Evolutionary conservation across 1,139 yeast species (phyloP).

Genomic region (Scheffersomyces lignicola): DNA sequence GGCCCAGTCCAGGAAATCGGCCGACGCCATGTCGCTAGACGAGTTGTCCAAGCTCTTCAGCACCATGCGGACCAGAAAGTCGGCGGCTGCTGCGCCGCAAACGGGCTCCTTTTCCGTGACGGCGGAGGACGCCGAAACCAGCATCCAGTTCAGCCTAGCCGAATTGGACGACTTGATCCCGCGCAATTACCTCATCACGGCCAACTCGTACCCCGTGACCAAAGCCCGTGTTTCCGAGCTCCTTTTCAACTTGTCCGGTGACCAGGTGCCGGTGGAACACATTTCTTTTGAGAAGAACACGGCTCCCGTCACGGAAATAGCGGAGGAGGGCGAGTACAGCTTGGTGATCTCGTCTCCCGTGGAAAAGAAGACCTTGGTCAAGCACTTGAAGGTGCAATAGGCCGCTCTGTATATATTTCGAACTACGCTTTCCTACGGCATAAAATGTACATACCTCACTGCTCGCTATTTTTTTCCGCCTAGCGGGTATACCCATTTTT

Average conservation of each 20-base stretch:
- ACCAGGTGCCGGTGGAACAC: slow-evolving; percentile 24
- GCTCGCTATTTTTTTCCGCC: slow-evolving; percentile 2
- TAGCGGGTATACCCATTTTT: slow-evolving; percentile 19
- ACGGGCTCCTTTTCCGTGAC: slow-evolving; percentile 6
- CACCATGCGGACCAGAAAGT: slow-evolving; percentile 16
- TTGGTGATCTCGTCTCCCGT: slow-evolving; percentile 27
- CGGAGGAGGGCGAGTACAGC: slow-evolving; percentile 30
- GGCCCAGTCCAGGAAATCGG: slow-evolving; percentile 10
- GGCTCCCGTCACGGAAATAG: slow-evolving; percentile 17
- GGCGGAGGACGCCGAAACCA: slow-evolving; percentile 7
- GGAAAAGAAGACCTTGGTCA: slow-evolving; percentile 15
- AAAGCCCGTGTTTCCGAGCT: slow-evolving; percentile 23
- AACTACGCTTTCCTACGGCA: no score
- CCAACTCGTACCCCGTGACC: slow-evolving; percentile 28
- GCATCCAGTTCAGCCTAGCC: slow-evolving; percentile 16
- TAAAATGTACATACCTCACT: slow-evolving; percentile 8
- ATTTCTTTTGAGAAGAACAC: slow-evolving; percentile 15
- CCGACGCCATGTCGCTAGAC: slow-evolving; percentile 35
- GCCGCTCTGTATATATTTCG: slow-evolving; percentile 3
- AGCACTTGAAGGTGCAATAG: slow-evolving; percentile 12
- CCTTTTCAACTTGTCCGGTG: slow-evolving; percentile 32
- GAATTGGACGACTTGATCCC: slow-evolving; percentile 38
- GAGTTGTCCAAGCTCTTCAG: slow-evolving; percentile 41
- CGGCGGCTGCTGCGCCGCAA: neutral
- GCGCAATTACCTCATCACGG: slow-evolving; percentile 19